Conservation (phyloP, 2,329 filamentous ascomycete species). For the Curvularia lunata region DNA sequence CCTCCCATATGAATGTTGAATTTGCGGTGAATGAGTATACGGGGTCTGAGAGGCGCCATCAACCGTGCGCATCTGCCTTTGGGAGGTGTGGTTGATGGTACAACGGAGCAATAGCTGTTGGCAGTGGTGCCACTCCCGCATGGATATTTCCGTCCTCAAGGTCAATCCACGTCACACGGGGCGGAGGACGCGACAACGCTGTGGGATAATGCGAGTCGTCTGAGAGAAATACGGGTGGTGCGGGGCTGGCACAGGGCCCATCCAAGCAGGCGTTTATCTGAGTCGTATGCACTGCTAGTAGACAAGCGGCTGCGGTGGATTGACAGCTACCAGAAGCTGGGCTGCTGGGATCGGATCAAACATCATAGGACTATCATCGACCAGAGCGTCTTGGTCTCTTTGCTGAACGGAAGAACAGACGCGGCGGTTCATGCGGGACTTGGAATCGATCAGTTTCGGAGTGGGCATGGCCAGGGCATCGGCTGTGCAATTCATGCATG, state of each 20-base stretch:
- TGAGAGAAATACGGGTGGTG: background rate
- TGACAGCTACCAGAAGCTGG: constrained; percentile 19
- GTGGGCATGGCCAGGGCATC: background rate
- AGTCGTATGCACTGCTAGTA: constrained; percentile 3
- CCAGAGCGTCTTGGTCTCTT: background rate
- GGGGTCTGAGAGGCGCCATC: constrained; percentile 4
- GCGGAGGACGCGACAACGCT: constrained; percentile 13
- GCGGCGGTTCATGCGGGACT: constrained; percentile 6
- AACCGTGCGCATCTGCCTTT: constrained; percentile 4
- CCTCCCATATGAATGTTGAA: constrained; percentile 3
- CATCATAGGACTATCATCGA: constrained; percentile 2
- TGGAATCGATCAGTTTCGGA: constrained; percentile 8
- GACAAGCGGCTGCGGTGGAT: constrained; percentile 8
- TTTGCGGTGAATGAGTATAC: constrained; percentile 16
- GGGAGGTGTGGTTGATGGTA: background rate
- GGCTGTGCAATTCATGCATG: background rate
- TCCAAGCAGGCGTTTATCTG: constrained; percentile 5
- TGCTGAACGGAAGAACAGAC: constrained; percentile 4
- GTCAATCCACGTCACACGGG: constrained; percentile 7
- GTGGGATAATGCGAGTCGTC: constrained; percentile 14
- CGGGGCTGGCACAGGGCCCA: background rate
- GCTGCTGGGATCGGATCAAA: constrained; percentile 7
- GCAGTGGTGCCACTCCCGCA: constrained; percentile 18
- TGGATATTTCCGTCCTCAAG: constrained; percentile 5
- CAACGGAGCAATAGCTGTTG: constrained; percentile 7